Percentiles rank a stretch among this genome's conserved stretches.
Conservation (phyloP, 495 filamentous ascomycete species). For the Penicillium ochrochloron region DNA sequence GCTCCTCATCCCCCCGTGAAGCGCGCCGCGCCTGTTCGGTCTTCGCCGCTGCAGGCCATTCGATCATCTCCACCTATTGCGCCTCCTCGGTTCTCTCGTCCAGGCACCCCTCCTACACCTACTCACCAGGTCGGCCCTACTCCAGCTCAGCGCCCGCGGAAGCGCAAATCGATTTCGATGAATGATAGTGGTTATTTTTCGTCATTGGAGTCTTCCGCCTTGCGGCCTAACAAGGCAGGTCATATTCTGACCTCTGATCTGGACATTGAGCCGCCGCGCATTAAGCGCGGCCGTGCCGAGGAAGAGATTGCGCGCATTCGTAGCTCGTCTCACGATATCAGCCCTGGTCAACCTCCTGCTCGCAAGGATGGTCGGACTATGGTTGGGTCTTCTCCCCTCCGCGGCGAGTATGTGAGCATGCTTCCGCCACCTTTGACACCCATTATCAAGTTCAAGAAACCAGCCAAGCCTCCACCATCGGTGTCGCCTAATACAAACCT, state of each 20-base stretch:
- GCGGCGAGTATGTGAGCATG: constrained; percentile 57
- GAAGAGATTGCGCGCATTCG: constrained; percentile 95
- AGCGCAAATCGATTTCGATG: constrained; percentile 75
- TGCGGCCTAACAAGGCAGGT: constrained; percentile 65
- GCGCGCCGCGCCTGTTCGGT: constrained; percentile 48
- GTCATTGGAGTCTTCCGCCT: constrained; percentile 92
- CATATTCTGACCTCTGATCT: constrained; percentile 71
- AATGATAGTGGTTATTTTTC: constrained; percentile 98
- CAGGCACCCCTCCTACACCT: constrained; percentile 76
- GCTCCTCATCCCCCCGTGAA: constrained; percentile 34
- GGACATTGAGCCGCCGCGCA: constrained; percentile 71
- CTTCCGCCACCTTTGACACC: constrained; percentile 86
- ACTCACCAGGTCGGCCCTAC: constrained; percentile 57
- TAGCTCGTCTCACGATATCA: constrained; percentile 85
- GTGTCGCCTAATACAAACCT: constrained; percentile 94
- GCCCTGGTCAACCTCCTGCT: constrained; percentile 68
- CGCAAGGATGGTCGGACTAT: constrained; percentile 46
- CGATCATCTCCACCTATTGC: constrained; percentile 90
- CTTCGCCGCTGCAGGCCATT: constrained; percentile 66
- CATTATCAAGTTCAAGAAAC: constrained; percentile 81
- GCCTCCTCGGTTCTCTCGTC: constrained; percentile 61
- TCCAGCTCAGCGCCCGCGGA: constrained; percentile 60
- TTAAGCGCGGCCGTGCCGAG: constrained; percentile 89
- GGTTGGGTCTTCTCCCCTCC: constrained; percentile 66
- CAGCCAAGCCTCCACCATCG: constrained; percentile 79